Evolutionary conservation across 2,329 filamentous ascomycete genomes (phyloP).

Genomic region (Colletotrichum horii): DNA sequence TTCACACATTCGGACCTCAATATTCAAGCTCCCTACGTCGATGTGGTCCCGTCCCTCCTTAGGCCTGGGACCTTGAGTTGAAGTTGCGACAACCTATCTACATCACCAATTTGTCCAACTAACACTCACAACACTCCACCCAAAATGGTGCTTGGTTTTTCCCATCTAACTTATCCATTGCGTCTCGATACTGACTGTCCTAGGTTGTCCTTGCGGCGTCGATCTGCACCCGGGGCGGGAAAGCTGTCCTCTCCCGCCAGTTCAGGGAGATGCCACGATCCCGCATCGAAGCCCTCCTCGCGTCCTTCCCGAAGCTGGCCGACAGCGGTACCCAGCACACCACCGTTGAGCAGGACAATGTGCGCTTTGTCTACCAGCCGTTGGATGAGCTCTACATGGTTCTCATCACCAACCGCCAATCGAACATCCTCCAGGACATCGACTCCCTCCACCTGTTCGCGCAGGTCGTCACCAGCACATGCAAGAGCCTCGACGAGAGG

Average conservation of each 20-base stretch:
- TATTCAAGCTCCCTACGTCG: slow-evolving; percentile 18
- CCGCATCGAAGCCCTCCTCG: slow-evolving; percentile 93
- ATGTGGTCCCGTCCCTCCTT: slow-evolving; percentile 14
- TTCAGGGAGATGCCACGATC: slow-evolving; percentile 98
- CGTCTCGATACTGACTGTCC: slow-evolving; percentile 4
- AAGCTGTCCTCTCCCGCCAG: slow-evolving; percentile 96
- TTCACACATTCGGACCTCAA: slow-evolving; percentile 25
- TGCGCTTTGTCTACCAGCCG: slow-evolving; percentile 98
- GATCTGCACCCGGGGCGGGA: slow-evolving; percentile 97
- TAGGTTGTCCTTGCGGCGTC: slow-evolving; percentile 98
- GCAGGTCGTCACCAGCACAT: slow-evolving; percentile 95
- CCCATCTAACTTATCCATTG: neutral
- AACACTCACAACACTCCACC: neutral
- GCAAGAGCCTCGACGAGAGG: slow-evolving; percentile 93
- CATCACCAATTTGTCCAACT: slow-evolving; percentile 12
- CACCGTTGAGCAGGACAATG: slow-evolving; percentile 98
- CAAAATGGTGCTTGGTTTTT: slow-evolving; percentile 18
- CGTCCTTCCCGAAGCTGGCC: slow-evolving; percentile 96
- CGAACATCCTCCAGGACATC: slow-evolving; percentile 99
- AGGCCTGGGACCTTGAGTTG: slow-evolving; percentile 5
- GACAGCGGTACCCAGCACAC: slow-evolving; percentile 97
- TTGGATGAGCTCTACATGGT: slow-evolving; percentile 99
- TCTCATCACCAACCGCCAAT: slow-evolving; percentile 98
- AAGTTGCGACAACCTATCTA: slow-evolving; percentile 19
- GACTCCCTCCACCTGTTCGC: slow-evolving; percentile 97